Evolutionary conservation across 768 basidiomycete genomes (phyloP).

Genomic region (Lentinula aciculospora): DNA sequence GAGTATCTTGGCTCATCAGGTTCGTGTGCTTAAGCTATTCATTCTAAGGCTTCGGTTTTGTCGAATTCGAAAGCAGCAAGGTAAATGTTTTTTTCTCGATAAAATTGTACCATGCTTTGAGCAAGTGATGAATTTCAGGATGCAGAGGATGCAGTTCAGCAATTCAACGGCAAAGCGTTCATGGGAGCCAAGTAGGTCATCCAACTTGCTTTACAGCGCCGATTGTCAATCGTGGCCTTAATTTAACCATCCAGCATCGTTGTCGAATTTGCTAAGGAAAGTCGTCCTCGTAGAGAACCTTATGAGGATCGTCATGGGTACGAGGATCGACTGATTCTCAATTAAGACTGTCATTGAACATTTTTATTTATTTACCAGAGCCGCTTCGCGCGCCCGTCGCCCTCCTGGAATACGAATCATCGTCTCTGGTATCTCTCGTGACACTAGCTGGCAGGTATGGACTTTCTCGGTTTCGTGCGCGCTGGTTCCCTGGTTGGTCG

Average conservation of each 20-base stretch:
- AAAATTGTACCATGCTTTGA: too few species aligned
- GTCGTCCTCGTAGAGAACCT: slow-evolving; percentile 73
- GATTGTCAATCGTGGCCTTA: neutral
- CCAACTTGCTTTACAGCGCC: too few species aligned
- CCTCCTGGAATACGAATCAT: slow-evolving; percentile 80
- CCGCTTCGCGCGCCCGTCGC: slow-evolving; percentile 60
- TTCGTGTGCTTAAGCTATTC: neutral
- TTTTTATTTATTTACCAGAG: slow-evolving; percentile 20
- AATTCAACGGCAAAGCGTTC: slow-evolving; percentile 85
- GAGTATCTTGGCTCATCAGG: neutral
- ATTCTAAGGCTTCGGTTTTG: slow-evolving; percentile 82
- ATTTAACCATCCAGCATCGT: slow-evolving; percentile 60
- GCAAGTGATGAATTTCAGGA: slow-evolving; percentile 54
- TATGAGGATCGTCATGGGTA: slow-evolving; percentile 64
- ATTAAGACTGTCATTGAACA: neutral
- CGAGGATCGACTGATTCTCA: slow-evolving; percentile 11
- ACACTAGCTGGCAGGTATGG: slow-evolving; percentile 99
- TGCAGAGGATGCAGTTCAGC: slow-evolving; percentile 87
- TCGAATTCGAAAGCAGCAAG: slow-evolving; percentile 88
- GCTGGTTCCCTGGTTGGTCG: slow-evolving; percentile 13
- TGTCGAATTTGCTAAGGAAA: slow-evolving; percentile 94
- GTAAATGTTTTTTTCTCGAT: too few species aligned
- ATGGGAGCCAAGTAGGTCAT: slow-evolving; percentile 75
- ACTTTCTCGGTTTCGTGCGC: slow-evolving; percentile 20
- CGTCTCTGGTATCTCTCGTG: slow-evolving; percentile 85